Conservation (phyloP, 2,329 filamentous ascomycete genomes). For the Ceratocystis diversiconidia region DNA sequence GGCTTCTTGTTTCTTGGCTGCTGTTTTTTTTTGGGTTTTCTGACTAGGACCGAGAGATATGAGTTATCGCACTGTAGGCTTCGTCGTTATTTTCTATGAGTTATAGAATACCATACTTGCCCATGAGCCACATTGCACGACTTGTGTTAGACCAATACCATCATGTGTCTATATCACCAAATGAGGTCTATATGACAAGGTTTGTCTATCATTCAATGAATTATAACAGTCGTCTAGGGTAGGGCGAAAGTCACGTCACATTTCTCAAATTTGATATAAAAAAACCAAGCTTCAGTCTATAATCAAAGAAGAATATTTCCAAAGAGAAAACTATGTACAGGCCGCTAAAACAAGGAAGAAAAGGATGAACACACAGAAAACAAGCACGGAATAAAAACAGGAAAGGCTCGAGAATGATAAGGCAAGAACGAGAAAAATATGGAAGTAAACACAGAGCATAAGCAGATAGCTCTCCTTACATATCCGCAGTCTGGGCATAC, state of each 20-base stretch:
- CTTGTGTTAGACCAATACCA: background rate
- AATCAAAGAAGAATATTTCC: background rate
- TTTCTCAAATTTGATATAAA: background rate
- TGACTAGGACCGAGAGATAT: background rate
- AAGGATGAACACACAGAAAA: background rate
- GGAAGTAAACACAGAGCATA: background rate
- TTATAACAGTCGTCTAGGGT: background rate
- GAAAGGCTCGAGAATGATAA: background rate
- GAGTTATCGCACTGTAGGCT: background rate
- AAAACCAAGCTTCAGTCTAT: background rate
- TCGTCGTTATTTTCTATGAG: background rate
- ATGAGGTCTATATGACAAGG: background rate
- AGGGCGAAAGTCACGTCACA: background rate
- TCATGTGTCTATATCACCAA: background rate
- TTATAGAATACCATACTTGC: background rate
- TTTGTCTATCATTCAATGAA: background rate
- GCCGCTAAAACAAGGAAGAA: background rate
- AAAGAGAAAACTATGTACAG: background rate
- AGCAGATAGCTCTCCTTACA: background rate
- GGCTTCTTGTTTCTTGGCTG: background rate
- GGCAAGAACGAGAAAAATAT: background rate
- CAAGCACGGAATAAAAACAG: background rate
- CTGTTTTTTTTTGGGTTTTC: background rate
- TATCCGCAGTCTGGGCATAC: conserved; percentile 23
- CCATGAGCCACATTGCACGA: background rate